Evolutionary conservation across 2,329 filamentous ascomycete genomes (phyloP).

Genomic region (Biscogniauxia mediterranea): DNA sequence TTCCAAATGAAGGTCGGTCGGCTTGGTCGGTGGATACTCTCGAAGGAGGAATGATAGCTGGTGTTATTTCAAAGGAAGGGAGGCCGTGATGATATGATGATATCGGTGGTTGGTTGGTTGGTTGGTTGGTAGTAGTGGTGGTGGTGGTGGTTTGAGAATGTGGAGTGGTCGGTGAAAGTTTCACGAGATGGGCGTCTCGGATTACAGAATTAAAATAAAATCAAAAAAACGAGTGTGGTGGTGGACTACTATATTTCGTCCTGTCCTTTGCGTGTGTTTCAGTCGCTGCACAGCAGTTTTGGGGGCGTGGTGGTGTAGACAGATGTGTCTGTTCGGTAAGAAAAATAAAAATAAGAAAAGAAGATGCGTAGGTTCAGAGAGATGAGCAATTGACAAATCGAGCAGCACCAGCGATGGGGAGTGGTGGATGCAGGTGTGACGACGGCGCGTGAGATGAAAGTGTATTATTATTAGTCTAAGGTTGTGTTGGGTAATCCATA

Average conservation of each 20-base stretch:
- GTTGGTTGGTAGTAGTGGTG: neutral
- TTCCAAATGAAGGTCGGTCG: neutral
- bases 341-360: neutral
- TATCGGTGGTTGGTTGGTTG: neutral
- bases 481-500: no score
- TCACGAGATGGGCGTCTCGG: neutral
- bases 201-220: neutral
- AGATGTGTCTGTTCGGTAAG: neutral
- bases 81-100: neutral
- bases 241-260: neutral
- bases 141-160: neutral
- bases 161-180: neutral
- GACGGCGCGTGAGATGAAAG: neutral
- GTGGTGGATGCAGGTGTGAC: neutral
- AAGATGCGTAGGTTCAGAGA: neutral
- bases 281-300: neutral
- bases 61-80: neutral
- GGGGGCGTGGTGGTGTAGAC: neutral
- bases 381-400: neutral
- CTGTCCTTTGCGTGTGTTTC: neutral
- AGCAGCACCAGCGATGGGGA: neutral
- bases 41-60: neutral
- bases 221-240: neutral
- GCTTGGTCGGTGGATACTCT: neutral
- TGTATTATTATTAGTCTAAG: neutral